Evolutionary conservation across 2,329 filamentous ascomycete genomes (phyloP).

Genomic region (Penicillium sp.): DNA sequence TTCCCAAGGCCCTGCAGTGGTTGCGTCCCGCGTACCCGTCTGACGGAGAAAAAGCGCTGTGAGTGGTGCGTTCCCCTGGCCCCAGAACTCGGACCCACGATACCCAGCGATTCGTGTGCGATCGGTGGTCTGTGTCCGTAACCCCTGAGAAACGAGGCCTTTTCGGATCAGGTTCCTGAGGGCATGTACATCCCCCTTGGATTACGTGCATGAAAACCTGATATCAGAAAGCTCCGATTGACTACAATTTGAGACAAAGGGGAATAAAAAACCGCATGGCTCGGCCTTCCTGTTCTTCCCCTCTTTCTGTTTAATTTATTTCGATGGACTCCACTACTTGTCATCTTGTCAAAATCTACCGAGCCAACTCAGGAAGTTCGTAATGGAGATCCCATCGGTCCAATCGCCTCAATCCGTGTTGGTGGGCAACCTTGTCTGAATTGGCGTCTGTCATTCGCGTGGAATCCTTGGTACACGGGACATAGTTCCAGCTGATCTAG

Average conservation of each 20-base stretch:
- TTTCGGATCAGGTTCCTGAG: too few relatives aligned
- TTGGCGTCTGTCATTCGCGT: slow-evolving; percentile 15
- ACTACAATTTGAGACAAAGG: not conserved
- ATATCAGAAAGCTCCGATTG: not conserved
- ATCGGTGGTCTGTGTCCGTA: slow-evolving; percentile 5
- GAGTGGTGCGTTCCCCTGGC: slow-evolving; percentile 12
- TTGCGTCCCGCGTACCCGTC: not conserved
- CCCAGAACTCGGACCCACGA: not conserved
- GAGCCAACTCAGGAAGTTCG: slow-evolving; percentile 12
- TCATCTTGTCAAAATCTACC: slow-evolving; percentile 14
- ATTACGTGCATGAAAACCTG: not conserved
- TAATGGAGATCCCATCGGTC: slow-evolving; percentile 10
- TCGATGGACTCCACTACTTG: not conserved
- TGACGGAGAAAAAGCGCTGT: not conserved
- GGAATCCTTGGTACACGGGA: not conserved
- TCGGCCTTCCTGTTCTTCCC: not conserved
- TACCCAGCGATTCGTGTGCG: not conserved
- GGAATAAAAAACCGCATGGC: too few relatives aligned
- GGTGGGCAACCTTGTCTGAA: slow-evolving; percentile 10
- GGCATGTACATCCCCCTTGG: not conserved
- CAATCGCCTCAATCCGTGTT: slow-evolving; percentile 7
- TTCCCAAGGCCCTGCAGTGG: slow-evolving; percentile 4
- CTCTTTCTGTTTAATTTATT: not conserved
- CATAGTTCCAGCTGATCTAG: not conserved
- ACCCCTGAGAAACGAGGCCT: slow-evolving; percentile 1